Evolutionary conservation across 768 basidiomycete species (phyloP).

Genomic region (Phaeotremella skinneri): DNA sequence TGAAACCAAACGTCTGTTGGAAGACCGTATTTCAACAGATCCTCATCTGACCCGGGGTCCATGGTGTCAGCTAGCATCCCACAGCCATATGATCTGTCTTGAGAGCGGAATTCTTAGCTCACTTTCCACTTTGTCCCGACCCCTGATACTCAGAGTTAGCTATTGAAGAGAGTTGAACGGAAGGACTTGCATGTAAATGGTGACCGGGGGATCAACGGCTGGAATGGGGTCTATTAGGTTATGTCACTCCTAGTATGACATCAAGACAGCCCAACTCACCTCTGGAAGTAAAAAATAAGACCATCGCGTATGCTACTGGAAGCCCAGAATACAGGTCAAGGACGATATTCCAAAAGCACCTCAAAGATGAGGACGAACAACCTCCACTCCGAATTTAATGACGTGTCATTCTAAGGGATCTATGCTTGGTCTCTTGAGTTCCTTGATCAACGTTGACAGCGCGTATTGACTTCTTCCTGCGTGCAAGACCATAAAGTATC

Average conservation of each 20-base stretch:
- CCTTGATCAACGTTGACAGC: too few species aligned
- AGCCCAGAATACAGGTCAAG: neutral
- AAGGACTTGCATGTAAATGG: conserved; percentile 72
- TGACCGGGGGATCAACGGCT: conserved; percentile 64
- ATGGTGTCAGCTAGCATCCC: too few species aligned
- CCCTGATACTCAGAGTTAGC: conserved; percentile 37
- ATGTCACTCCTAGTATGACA: conserved; percentile 5
- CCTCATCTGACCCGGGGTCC: too few species aligned
- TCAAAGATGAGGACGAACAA: neutral
- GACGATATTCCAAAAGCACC: neutral
- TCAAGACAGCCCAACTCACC: conserved; percentile 45
- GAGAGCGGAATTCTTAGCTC: conserved; percentile 47
- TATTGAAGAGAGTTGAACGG: neutral
- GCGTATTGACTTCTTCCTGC: too few species aligned
- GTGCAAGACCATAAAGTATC: too few species aligned
- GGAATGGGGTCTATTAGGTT: too few species aligned
- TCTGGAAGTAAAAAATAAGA: conserved; percentile 64
- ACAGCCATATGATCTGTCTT: neutral
- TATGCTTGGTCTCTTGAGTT: too few species aligned
- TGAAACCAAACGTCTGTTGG: conserved; percentile 66
- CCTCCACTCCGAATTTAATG: neutral
- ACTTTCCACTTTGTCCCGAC: conserved; percentile 96
- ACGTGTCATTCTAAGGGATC: neutral
- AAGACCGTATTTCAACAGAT: conserved; percentile 77
- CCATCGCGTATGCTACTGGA: conserved; percentile 55